A percentile compares a stretch with the other conserved stretches of the same genome.
phyloP scores from a whole-genome alignment of 257 asterid genomes.

The Eucommia ulmoides region DNA sequence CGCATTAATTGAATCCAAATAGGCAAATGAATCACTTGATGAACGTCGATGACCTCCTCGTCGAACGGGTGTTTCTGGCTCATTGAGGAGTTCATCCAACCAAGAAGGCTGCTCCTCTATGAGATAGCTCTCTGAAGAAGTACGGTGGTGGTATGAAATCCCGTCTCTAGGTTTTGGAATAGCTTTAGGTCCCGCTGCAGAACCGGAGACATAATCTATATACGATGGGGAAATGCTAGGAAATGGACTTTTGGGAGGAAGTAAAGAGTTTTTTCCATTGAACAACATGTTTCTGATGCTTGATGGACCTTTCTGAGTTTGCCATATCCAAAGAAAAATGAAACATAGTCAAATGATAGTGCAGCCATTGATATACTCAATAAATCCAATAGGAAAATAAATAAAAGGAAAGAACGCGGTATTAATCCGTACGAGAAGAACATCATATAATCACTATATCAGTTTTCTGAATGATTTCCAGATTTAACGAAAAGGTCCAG shows the following conservation, averaged over 20 bases:
- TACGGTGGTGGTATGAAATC: slow-evolving; percentile 64
- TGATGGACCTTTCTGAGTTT: slow-evolving; percentile 71
- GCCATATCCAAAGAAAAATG: slow-evolving; percentile 40
- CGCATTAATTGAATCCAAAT: slow-evolving; percentile 30
- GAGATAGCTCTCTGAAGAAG: slow-evolving; percentile 73
- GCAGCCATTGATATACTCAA: too few relatives aligned
- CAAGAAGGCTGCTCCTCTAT: slow-evolving; percentile 88
- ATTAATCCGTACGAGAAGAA: too few relatives aligned
- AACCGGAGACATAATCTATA: slow-evolving; percentile 48
- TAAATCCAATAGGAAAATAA: too few relatives aligned
- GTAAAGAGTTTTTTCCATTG: slow-evolving; percentile 52
- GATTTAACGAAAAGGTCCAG: too few relatives aligned
- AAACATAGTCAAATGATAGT: too few relatives aligned
- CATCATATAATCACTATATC: too few relatives aligned
- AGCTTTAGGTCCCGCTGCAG: slow-evolving; percentile 32
- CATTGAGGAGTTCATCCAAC: slow-evolving; percentile 85
- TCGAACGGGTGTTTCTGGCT: slow-evolving; percentile 85
- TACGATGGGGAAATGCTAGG: slow-evolving; percentile 61
- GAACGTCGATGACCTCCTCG: slow-evolving; percentile 93
- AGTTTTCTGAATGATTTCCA: too few relatives aligned
- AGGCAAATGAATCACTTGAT: slow-evolving; percentile 88
- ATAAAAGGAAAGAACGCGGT: too few relatives aligned
- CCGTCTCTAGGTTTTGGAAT: slow-evolving; percentile 42
- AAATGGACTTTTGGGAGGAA: slow-evolving; percentile 93
- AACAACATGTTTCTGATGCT: slow-evolving; percentile 53